Evolutionary conservation across 192 early-diverging fungal genomes (phyloP), one percentile per base, ranked within the genome.

Genomic region (Rhizophlyctis rosea): DNA sequence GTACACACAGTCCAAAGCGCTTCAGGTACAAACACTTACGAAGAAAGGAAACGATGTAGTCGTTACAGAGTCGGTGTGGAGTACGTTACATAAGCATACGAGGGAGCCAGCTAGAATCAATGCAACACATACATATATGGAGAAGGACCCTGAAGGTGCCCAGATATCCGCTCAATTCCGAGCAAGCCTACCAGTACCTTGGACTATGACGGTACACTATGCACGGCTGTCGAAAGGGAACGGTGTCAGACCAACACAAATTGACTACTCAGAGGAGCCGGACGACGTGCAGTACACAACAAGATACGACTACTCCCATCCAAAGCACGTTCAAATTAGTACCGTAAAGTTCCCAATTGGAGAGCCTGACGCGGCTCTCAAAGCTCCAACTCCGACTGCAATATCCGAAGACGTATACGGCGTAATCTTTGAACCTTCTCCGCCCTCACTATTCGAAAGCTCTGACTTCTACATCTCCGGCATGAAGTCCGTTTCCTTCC

Each of bases 301-400:
- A 59, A 34, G 16, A n/a, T 71, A 70, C 34, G 75, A 78, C 56
- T 77, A 79, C 57, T 78, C 75, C 13, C 75, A 77, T 55, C 75
- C 75, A 4, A 68, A 77, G 61, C 75, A 77, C 50, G 23, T 61
- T 27, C 39, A 53, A 49, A 16, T 69, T 34, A 29, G 65, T 71
- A 51, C 27, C 30, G 49, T 69, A 34, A 11, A 35, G 50, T 5
- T 51, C 3, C 13, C 31, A 35, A 35, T 39, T 30, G 51, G 59
- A 2, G 3, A 50, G 32, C n/a, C 58, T 30, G 49, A 36, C 16
- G 54, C 28, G 2, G 49, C 72, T 30, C n/a, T n/a, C n/a, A 44
- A 51, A 3, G 62, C 68, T 11, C 33, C 71, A 4, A 74, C 73
- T 7, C 73, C 73, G 11, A 27, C 24, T 28, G 59, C 61, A 48